phyloP scores from a whole-genome alignment of 768 basidiomycete genomes.

The Panaeolus cyanescens region DNA sequence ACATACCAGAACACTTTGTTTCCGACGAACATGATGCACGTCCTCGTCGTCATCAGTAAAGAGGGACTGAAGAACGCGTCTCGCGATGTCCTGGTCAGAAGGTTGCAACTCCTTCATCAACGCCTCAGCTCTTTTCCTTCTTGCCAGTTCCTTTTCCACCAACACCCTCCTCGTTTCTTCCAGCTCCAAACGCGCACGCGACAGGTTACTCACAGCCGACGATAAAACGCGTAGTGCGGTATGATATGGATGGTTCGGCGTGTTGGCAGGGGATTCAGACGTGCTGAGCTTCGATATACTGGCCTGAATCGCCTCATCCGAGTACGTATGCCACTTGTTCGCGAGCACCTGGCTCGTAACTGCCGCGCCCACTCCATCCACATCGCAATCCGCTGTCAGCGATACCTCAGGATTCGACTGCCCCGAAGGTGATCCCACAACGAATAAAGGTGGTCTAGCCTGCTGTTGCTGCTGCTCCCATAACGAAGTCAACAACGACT shows the following conservation, averaged over 20 bases:
- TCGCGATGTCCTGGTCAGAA: conserved; percentile 69
- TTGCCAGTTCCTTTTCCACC: conserved; percentile 60
- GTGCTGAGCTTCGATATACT: conserved; percentile 53
- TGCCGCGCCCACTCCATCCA: conserved; percentile 29
- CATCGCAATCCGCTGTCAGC: conserved; percentile 35
- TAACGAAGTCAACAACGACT: conserved; percentile 33
- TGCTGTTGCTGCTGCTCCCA: conserved; percentile 33
- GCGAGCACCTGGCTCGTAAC: conserved; percentile 54
- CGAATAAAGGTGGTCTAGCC: conserved; percentile 37
- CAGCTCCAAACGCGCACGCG: conserved; percentile 59
- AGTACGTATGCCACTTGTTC: conserved; percentile 77
- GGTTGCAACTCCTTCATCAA: conserved; percentile 57
- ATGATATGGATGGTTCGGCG: conserved; percentile 60
- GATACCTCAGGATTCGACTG: conserved; percentile 29
- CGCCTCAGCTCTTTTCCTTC: conserved; percentile 52
- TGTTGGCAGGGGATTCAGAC: conserved; percentile 48
- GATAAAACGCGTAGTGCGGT: conserved; percentile 70
- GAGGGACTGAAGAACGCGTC: conserved; percentile 64
- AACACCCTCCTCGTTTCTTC: conserved; percentile 57
- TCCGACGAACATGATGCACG: conserved; percentile 50
- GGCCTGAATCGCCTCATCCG: conserved; percentile 72
- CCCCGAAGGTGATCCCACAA: conserved; percentile 42
- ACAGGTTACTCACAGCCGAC: conserved; percentile 59
- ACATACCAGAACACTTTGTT: conserved; percentile 62
- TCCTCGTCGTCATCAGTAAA: conserved; percentile 56